These are phyloP conservation scores for Bruguiera parviflora DNA, from an alignment of 345 rosid genomes.

Conservation along the genomic window DNA sequence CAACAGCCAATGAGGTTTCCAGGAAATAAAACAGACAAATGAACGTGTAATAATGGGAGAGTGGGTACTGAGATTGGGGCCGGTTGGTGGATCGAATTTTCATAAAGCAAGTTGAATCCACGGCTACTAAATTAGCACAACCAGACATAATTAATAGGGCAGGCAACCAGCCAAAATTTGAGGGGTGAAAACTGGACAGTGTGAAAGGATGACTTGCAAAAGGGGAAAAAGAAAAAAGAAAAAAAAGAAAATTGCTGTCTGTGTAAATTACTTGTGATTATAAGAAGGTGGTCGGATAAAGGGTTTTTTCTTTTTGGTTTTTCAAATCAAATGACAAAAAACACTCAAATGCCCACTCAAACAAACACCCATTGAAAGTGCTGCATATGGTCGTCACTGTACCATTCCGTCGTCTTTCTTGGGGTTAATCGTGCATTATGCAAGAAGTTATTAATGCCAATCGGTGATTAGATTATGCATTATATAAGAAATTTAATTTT, in stretches of 20 bases:
- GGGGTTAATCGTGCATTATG: conserved; percentile 29
- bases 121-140: background rate
- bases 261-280: background rate
- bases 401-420: conserved; percentile 50
- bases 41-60: background rate
- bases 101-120: background rate
- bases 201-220: conserved; percentile 2
- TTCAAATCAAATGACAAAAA: background rate
- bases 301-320: too few species aligned
- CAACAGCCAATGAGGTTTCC: conserved; percentile 5
- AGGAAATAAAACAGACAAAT: background rate
- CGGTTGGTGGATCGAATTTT: conserved; percentile 5
- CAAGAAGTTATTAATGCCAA: background rate
- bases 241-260: background rate
- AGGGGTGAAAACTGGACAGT: background rate
- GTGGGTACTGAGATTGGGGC: conserved; percentile 22
- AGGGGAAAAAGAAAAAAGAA: background rate
- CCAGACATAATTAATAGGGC: conserved; percentile 7
- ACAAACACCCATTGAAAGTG: conserved; percentile 28
- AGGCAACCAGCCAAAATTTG: conserved; percentile 19
- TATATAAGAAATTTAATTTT: background rate
- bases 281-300: conserved; percentile 15
- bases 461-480: conserved; percentile 1
- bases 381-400: conserved; percentile 57
- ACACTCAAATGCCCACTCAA: conserved; percentile 37